phyloP scores from a whole-genome alignment of 2,329 filamentous ascomycete genomes.

The Xylaria arbuscula region DNA sequence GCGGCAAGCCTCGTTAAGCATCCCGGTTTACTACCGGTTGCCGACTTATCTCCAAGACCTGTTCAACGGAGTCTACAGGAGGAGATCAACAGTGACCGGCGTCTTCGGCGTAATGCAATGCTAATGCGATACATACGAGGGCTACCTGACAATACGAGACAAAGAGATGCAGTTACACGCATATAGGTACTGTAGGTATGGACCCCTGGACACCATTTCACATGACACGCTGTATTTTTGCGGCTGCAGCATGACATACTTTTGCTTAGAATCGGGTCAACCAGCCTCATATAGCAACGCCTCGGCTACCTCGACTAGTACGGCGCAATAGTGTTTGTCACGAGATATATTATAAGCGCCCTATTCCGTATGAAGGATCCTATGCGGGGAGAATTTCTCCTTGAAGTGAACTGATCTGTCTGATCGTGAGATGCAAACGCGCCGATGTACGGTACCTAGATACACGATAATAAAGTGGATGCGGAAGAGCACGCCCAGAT shows the following conservation, averaged over 20 bases:
- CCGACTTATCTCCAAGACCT: background rate
- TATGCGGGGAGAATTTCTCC: background rate
- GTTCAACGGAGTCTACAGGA: background rate
- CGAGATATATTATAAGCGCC: background rate
- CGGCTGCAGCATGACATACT: background rate
- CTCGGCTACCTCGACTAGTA: background rate
- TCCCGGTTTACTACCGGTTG: background rate
- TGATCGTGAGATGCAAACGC: slow-evolving; percentile 9
- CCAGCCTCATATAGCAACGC: slow-evolving; percentile 27
- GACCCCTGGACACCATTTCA: slow-evolving; percentile 23
- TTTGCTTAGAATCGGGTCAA: background rate
- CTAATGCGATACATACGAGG: slow-evolving; percentile 14
- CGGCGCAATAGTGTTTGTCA: background rate
- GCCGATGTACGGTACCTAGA: slow-evolving; percentile 3
- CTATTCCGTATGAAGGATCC: slow-evolving; percentile 6
- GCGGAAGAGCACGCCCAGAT: slow-evolving; percentile 8
- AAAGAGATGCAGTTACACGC: background rate
- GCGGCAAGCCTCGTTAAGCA: background rate
- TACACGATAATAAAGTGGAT: slow-evolving; percentile 15
- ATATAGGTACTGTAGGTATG: background rate
- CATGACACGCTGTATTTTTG: slow-evolving; percentile 29
- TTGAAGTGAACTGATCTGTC: background rate
- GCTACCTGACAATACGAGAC: background rate
- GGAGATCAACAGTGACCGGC: slow-evolving; percentile 2
- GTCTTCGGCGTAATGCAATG: slow-evolving; percentile 32